These are phyloP conservation scores for Chrysoporthe puriensis DNA, from an alignment of 2,329 filamentous ascomycete species.

Conservation along the genomic window DNA sequence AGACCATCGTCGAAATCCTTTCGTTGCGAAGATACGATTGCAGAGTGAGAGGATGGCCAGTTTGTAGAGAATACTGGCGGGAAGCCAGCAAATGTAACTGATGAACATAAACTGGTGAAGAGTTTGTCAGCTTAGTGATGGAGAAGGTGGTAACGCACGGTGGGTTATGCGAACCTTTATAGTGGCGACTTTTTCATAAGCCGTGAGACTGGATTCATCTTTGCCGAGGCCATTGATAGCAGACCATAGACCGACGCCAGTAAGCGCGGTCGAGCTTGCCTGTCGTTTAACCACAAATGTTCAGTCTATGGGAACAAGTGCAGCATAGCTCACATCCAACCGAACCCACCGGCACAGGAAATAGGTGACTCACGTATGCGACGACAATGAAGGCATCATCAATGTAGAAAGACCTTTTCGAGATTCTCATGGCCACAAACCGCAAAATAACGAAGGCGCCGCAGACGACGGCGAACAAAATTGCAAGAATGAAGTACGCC, in stretches of 20 bases:
- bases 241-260: constrained; percentile 32
- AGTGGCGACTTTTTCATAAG: too few relatives aligned
- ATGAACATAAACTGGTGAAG: constrained; percentile 31
- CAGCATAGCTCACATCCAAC: too few relatives aligned
- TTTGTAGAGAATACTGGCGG: constrained; percentile 36
- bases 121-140: background rate
- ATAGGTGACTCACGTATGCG: constrained; percentile 31
- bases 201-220: constrained; percentile 28
- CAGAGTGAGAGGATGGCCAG: constrained; percentile 40
- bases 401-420: constrained; percentile 30
- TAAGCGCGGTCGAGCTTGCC: constrained; percentile 27
- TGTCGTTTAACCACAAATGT: background rate
- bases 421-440: constrained; percentile 31
- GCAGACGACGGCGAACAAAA: constrained; percentile 31
- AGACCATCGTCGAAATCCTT: too few relatives aligned
- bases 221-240: constrained; percentile 34
- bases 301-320: too few relatives aligned
- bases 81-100: constrained; percentile 36
- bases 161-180: too few relatives aligned
- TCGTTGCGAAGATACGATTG: constrained; percentile 36
- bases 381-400: constrained; percentile 33
- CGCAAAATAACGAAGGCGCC: constrained; percentile 30
- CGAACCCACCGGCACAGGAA: background rate
- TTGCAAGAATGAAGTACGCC: background rate
- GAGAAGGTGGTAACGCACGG: too few relatives aligned